Conservation (phyloP, 1,284 basidiomycete species). For the Puccinia sorghi region DNA sequence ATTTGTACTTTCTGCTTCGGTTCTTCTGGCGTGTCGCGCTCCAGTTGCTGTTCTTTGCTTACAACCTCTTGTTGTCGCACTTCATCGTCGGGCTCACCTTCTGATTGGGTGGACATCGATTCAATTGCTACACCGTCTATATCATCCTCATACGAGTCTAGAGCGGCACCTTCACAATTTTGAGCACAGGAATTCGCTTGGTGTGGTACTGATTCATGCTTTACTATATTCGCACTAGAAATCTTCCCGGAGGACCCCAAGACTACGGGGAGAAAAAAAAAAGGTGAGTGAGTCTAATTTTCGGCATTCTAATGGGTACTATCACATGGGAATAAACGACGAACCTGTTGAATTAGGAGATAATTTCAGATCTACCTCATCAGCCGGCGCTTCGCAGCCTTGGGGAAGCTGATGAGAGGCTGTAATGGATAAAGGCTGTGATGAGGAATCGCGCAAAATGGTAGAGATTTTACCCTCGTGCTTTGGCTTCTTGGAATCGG, state of each 20-base stretch:
- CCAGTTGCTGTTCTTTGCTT: not conserved
- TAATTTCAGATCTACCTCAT: not conserved
- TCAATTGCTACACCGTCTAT: slow-evolving; percentile 49
- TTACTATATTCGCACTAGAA: not conserved
- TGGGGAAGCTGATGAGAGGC: not conserved
- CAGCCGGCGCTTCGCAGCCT: no score
- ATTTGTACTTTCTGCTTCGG: not conserved
- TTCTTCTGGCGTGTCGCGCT: not conserved
- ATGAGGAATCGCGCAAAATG: not conserved
- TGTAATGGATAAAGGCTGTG: not conserved
- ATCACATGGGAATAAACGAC: not conserved
- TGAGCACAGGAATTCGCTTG: not conserved
- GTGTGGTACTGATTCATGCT: not conserved
- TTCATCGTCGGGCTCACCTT: slow-evolving; percentile 32
- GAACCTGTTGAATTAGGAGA: not conserved
- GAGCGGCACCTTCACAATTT: not conserved
- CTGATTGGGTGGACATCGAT: slow-evolving; percentile 37
- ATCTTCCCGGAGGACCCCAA: not conserved
- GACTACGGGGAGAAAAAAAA: not conserved
- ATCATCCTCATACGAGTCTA: slow-evolving; percentile 29
- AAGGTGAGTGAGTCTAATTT: not conserved
- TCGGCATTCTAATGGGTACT: not conserved
- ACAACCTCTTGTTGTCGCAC: not conserved
- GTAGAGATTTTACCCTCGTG: not conserved
- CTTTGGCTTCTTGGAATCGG: not conserved